Percentiles rank a stretch among this genome's conserved stretches.
These are phyloP conservation scores for Paramecium tetraurelia DNA, from an alignment of 73 alveolate genomes.

Conservation along the genomic window DNA sequence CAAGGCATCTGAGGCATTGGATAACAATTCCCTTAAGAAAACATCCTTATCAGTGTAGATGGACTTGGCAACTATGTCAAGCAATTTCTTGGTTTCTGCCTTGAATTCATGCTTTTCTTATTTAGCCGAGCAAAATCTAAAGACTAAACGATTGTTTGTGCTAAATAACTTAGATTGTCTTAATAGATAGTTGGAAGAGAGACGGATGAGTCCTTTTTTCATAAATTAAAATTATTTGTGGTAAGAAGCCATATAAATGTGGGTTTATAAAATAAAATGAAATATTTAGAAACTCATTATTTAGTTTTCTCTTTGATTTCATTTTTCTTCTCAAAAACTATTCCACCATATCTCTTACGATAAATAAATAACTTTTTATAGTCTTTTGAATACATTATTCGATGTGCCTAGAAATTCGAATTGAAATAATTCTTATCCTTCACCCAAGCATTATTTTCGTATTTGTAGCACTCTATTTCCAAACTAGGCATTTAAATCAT, in stretches of 20 bases:
- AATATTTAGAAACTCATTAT: neutral
- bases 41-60: conserved; percentile 85
- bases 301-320: neutral
- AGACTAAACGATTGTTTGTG: neutral
- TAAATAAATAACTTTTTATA: neutral
- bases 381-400: neutral
- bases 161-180: neutral
- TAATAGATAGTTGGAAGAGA: neutral
- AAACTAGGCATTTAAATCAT: neutral
- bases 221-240: neutral
- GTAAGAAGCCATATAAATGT: neutral
- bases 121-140: neutral
- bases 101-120: conserved; percentile 61
- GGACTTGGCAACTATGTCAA: conserved; percentile 82
- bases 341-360: neutral
- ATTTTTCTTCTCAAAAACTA: neutral
- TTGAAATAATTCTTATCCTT: neutral
- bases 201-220: neutral
- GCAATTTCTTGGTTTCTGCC: conserved; percentile 80
- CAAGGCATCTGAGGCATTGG: conserved; percentile 82
- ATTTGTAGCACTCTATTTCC: neutral
- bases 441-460: neutral
- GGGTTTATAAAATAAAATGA: neutral
- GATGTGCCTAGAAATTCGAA: neutral
- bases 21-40: conserved; percentile 74